A percentile compares a stretch with the other conserved stretches of the same genome.
phyloP scores from a whole-genome alignment of 306 rosid genomes.

The barrel medic (Medicago truncatula) region MtrunA17r5.0-ANR NC_053046.1:38301501-38302000 shows the following conservation, averaged over 20 bases:
- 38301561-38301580: too few species aligned
- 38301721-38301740: constrained; percentile 46
- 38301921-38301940: too few species aligned
- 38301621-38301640: constrained; percentile 31
- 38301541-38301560: too few species aligned
- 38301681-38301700: constrained; percentile 21
- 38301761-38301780: constrained; percentile 39
- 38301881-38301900: too few species aligned
- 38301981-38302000: too few species aligned
- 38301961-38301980: too few species aligned
- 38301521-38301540: too few species aligned
- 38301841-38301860: too few species aligned
- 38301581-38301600: constrained; percentile 7
- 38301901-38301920: too few species aligned
- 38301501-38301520: too few species aligned
- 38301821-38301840: background rate
- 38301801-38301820: constrained; percentile 7
- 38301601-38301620: constrained; percentile 28
- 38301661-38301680: constrained; percentile 4
- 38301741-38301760: constrained; percentile 48
- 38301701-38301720: constrained; percentile 4
- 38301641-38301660: constrained; percentile 24
- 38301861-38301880: too few species aligned
- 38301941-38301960: too few species aligned
- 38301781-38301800: constrained; percentile 45